Evolutionary conservation across 345 rosid species (phyloP).

Genomic region (Corchorus olitorius): DNA sequence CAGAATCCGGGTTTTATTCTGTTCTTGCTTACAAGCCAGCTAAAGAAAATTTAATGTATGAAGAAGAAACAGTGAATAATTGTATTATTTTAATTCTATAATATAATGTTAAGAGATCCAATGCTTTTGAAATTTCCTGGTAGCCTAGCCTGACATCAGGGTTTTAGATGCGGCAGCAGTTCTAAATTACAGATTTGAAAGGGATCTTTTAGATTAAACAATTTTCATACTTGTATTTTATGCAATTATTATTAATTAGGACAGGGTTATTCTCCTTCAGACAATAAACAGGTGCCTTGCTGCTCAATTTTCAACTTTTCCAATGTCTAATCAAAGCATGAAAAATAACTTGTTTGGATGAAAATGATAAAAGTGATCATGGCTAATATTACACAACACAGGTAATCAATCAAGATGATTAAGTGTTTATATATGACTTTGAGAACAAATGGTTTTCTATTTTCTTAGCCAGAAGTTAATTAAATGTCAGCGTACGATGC

Average conservation of each 20-base stretch:
- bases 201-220: not conserved
- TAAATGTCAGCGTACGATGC: too few relatives aligned
- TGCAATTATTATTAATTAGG: not conserved
- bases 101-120: slow-evolving; percentile 4
- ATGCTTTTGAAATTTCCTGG: not conserved
- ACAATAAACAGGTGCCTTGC: not conserved
- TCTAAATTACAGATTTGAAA: not conserved
- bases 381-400: not conserved
- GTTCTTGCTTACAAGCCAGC: slow-evolving; percentile 5
- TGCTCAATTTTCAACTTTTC: not conserved
- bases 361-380: not conserved
- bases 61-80: not conserved
- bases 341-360: not conserved
- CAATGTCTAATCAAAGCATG: not conserved
- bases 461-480: too few relatives aligned
- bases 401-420: not conserved
- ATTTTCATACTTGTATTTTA: not conserved
- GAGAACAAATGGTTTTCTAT: not conserved
- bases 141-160: not conserved
- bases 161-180: not conserved
- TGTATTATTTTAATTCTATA: not conserved
- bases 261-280: too few relatives aligned
- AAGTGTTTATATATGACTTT: not conserved
- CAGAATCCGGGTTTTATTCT: slow-evolving; percentile 27
- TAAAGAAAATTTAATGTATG: not conserved